Evolutionary conservation across 2,329 filamentous ascomycete genomes (phyloP), one percentile per base, ranked within the genome.

Genomic region (Penicillium vulpinum): DNA sequence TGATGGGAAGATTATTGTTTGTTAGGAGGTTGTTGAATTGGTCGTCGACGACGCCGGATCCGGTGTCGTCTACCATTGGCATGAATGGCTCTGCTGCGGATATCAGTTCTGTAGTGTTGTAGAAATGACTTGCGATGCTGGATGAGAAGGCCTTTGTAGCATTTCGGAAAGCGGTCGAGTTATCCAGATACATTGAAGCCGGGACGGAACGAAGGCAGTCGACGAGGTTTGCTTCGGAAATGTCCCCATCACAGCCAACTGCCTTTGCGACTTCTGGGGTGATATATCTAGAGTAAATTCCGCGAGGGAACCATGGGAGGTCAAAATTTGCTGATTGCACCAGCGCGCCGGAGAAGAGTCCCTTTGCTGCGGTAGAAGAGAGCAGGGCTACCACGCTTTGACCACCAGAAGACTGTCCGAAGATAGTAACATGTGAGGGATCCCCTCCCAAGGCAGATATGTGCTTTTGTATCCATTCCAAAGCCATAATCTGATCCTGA

Each of bases 331-430:
- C 62, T 0, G 67, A 70, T 45, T 70, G 67, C 15, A 65, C 60
- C 28, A 70, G 60, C 6, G 68, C 67, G 13, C 55, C 67, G 7
- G 66, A 66, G 55, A 71, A 70, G 38, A 69, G 64, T 5, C 68
- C 68, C 1, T 57, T 59, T 3, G 68, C 68, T 4, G 60, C 59
- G 7, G 57, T 58, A 2, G 68, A 70, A 18, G 66, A 68, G 9
- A 70, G 57, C 45, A 70, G 40, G 1, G 69, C 69, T 7, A 64
- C 57, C 10, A 86, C 83, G 36, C 82, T 83, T n/a, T 82, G 84
- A 3, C 77, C 85, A 13, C 73, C 73, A 13, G 73, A 71, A 7
- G 67, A 71, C 58, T 74, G 69, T 1, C 72, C 73, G 36, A 73
- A 74, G 47, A 75, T 69, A 26, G 71, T 73, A 33, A 75, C 65